Evolutionary conservation across 345 rosid species (phyloP), one percentile per base, ranked within the genome.

Genomic region (Geranium brycei): DNA sequence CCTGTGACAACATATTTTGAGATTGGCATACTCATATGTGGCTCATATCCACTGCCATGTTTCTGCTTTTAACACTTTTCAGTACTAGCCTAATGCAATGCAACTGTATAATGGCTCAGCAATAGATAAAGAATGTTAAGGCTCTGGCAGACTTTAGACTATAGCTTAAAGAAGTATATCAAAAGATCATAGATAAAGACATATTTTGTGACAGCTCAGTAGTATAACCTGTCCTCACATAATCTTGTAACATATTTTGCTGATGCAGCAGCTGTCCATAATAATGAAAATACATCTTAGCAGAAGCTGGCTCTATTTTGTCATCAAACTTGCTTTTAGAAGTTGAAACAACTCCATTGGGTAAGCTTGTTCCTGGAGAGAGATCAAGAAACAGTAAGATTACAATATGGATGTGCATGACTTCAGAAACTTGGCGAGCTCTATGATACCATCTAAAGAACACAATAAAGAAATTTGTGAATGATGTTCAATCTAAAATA

Each of bases 191-290:
- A 35, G 41, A 35, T 35, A 35, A 4, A 35, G 10, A 35, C 41
- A 35, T 15, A 17, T 58, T 58, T 0, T 17, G 28, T 15, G n/a
- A 57, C 59, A 57, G 31, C 30, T 17, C 66, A 35, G 41, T 35
- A 4, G 0, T 64, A 58, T 81, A 66, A 90, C 99, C 97, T 86
- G 99, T 93, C 73, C 99, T 86, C 82, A 93, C 97, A 68, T 90
- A 93, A 79, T 93, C 99, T 74, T 93, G 99, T 17, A 93, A 77
- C 99, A 93, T 93, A 70, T 93, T 93, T 70, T 93, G 99, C 81
- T 93, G 99, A 66, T 93, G 99, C 32, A 93, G 79, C 72, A 93
- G 80, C 65, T 93, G 97, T 58, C 97, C 99, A 67, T 93, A 93
- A 68, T 93, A 93, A 80, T 93, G 97, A 69, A 93, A 93, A 79